Evolutionary conservation across 805 yeast species (phyloP).

Genomic region (Candida sanyiensis): DNA sequence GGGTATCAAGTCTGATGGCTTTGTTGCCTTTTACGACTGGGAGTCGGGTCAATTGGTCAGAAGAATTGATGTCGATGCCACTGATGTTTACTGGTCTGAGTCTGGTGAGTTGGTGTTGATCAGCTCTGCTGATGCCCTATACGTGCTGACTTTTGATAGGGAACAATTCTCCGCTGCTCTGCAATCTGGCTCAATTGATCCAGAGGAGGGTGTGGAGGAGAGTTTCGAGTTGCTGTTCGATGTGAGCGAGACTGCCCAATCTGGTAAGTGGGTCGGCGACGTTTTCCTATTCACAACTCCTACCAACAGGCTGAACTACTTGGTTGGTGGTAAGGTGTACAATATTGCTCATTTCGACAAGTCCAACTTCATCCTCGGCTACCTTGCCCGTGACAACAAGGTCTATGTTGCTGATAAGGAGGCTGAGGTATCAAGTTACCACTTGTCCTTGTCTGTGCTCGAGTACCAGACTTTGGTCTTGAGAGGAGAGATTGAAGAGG

Average conservation of each 20-base stretch:
- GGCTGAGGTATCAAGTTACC: constrained; percentile 74
- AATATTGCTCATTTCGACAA: constrained; percentile 91
- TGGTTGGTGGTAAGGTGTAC: constrained; percentile 90
- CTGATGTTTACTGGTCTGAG: constrained; percentile 85
- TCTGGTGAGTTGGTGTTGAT: constrained; percentile 85
- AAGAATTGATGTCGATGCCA: constrained; percentile 81
- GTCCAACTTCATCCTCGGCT: constrained; percentile 81
- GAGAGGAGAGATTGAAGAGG: constrained; percentile 89
- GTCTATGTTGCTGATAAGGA: constrained; percentile 91
- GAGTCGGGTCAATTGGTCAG: constrained; percentile 78
- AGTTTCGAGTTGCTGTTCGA: constrained; percentile 83
- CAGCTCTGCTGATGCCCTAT: constrained; percentile 64
- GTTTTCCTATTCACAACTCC: constrained; percentile 88
- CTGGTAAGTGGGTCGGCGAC: constrained; percentile 97
- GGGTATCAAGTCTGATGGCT: constrained; percentile 79
- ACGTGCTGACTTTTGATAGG: constrained; percentile 68
- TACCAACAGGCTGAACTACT: constrained; percentile 83
- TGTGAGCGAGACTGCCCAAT: constrained; percentile 70
- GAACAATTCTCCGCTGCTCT: constrained; percentile 61
- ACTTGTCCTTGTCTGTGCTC: constrained; percentile 75
- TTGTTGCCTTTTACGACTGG: constrained; percentile 91
- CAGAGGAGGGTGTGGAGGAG: constrained; percentile 85
- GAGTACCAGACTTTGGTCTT: constrained; percentile 94
- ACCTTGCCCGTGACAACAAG: constrained; percentile 83
- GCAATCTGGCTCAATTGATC: constrained; percentile 50